Evolutionary conservation across 2,329 filamentous ascomycete genomes (phyloP).

Genomic region (Penicillium psychrosexuale): DNA sequence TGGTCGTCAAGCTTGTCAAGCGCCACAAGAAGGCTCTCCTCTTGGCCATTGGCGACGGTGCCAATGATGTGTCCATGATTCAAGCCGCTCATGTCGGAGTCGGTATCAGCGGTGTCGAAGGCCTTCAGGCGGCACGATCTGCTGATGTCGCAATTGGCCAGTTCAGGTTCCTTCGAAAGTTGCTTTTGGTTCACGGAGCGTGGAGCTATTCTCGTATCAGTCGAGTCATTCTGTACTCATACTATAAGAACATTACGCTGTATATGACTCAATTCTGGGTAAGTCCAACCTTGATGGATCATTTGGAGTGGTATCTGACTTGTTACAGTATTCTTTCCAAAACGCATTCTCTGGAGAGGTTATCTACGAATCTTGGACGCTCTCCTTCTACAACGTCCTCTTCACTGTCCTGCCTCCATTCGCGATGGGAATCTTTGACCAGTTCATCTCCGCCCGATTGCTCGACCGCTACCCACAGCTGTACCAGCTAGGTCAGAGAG

Average conservation of each 20-base stretch:
- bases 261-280: conserved; percentile 99
- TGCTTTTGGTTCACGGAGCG: conserved; percentile 89
- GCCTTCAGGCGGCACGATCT: conserved; percentile 90
- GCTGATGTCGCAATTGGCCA: conserved; percentile 95
- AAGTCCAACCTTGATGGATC: conserved; percentile 38
- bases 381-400: conserved; percentile 99
- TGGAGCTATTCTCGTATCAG: conserved; percentile 98
- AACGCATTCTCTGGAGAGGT: conserved; percentile 97
- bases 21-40: conserved; percentile 87
- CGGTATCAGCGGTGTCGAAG: conserved; percentile 94
- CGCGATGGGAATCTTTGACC: conserved; percentile 92
- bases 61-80: conserved; percentile 99
- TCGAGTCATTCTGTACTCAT: conserved; percentile 96
- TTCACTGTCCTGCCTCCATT: conserved; percentile 93
- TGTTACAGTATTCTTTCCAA: conserved; percentile 82
- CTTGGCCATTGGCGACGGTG: conserved; percentile 92
- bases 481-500: conserved; percentile 88
- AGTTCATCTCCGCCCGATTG: conserved; percentile 91
- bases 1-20: conserved; percentile 98
- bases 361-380: conserved; percentile 98
- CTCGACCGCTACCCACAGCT: conserved; percentile 95
- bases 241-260: conserved; percentile 98
- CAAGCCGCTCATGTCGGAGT: conserved; percentile 97
- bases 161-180: conserved; percentile 90
- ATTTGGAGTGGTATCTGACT: conserved; percentile 14